Evolutionary conservation across 2,329 filamentous ascomycete genomes (phyloP).

Genomic region (Grosmannia huntii): DNA sequence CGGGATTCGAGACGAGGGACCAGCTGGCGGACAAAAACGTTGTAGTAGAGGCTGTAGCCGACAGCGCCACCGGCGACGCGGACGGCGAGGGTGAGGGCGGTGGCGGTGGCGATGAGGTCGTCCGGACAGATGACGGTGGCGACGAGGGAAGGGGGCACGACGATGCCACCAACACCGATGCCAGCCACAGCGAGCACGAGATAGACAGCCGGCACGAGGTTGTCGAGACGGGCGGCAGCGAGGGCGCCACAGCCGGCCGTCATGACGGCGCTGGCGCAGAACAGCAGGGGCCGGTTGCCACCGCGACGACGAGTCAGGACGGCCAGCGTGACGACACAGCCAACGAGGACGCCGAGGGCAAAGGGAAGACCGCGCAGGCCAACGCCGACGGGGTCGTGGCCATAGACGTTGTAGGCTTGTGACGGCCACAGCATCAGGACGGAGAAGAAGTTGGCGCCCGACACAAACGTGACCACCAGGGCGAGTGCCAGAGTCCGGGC

Average conservation of each 20-base stretch:
- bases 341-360: constrained; percentile 48
- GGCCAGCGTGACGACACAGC: constrained; percentile 45
- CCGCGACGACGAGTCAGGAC: constrained; percentile 45
- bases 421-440: constrained; percentile 49
- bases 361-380: constrained; percentile 54
- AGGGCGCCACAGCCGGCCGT: constrained; percentile 49
- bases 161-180: constrained; percentile 53
- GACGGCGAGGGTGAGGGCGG: constrained; percentile 55
- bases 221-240: constrained; percentile 34
- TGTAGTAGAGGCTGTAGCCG: constrained; percentile 47
- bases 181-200: constrained; percentile 47
- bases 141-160: constrained; percentile 55
- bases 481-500: constrained; percentile 38
- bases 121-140: constrained; percentile 58
- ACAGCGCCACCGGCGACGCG: constrained; percentile 55
- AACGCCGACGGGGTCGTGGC: constrained; percentile 48
- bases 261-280: constrained; percentile 48
- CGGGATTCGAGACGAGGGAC: constrained; percentile 28
- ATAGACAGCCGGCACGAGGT: constrained; percentile 37
- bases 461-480: constrained; percentile 45
- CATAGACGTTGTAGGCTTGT: constrained; percentile 52
- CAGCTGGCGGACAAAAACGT: constrained; percentile 37
- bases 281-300: constrained; percentile 46
- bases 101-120: constrained; percentile 56
- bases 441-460: constrained; percentile 45